Percentiles rank a stretch among this genome's conserved stretches.
These are phyloP conservation scores for Rauvolfia tetraphylla DNA, from an alignment of 257 asterid genomes.

Conservation along the genomic window DNA sequence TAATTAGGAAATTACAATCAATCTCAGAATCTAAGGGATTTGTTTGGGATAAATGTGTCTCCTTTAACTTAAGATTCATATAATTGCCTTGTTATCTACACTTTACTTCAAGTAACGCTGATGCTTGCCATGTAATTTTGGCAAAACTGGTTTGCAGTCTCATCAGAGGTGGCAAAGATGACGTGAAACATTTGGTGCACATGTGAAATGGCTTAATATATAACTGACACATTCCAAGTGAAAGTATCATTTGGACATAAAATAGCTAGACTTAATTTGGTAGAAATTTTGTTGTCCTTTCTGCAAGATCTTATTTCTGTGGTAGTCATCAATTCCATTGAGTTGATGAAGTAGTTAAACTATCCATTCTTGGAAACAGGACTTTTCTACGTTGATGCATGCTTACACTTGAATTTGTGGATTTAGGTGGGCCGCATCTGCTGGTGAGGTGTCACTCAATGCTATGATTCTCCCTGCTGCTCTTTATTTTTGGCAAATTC, in stretches of 20 bases:
- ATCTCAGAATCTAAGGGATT: slow-evolving; percentile 1
- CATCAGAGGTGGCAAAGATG: not conserved
- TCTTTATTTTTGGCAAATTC: slow-evolving; percentile 93
- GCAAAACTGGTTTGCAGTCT: not conserved
- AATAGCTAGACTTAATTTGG: too few species aligned
- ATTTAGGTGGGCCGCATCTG: slow-evolving; percentile 90
- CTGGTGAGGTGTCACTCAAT: slow-evolving; percentile 71
- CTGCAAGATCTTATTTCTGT: too few species aligned
- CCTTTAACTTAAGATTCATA: not conserved
- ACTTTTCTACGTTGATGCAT: not conserved
- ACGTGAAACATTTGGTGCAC: too few species aligned
- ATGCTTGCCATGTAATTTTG: not conserved
- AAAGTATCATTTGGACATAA: not conserved
- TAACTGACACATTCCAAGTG: not conserved
- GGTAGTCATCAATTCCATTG: not conserved
- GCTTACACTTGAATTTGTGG: slow-evolving; percentile 26
- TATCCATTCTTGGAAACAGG: not conserved
- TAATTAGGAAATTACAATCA: not conserved
- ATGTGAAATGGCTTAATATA: too few species aligned
- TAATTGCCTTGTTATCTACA: not conserved
- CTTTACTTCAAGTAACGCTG: not conserved
- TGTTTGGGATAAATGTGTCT: not conserved
- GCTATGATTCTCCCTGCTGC: slow-evolving; percentile 91
- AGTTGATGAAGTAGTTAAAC: not conserved
- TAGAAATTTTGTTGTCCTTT: too few species aligned